Base-by-base conservation (phyloP, 176 grass and related monocot genomes). In the barley (Hordeum vulgare) region DNA sequence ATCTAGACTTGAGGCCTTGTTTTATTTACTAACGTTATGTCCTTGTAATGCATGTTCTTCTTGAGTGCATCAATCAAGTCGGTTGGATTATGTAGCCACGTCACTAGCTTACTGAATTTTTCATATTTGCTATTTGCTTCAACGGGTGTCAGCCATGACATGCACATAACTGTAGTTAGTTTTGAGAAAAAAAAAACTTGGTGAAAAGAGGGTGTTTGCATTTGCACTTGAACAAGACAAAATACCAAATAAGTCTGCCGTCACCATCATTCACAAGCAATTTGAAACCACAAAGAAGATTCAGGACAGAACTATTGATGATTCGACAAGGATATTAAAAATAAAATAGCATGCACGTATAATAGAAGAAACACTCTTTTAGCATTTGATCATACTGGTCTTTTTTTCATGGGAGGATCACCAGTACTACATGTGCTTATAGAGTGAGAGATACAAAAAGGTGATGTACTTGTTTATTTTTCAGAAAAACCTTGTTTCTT, bases 41-140 rank as follows among this genome's bases (percentile, higher is more conserved):
- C 21, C 21, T 58, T 58, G 56, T 24, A 24, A 20, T 58, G 8
- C 56, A 58, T 58, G 8, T 58, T 8, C 21, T 4, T 24, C 8
- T 24, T 23, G 8, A 58, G 21, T 58, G 56, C 56, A 61, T 61
- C 7, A n/a, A 68, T 37, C 1, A 10, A 69, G 36, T 40, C 18
- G n/a, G 34, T 11, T 23, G 66, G 66, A 20, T 40, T 12, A 69
- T 68, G 65, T 28, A 68, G 65, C 1, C 11, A 29, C 3, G 29
- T 21, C 63, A 33, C 29, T 66, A 66, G 18, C 29, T 36, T 12
- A 34, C 64, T 36, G 10, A 14, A 65, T 65, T 63, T 4, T 63
- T 15, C 17, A 65, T 67, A 15, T 36, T 21, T 33, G 89, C 80
- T 90, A 79, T 83, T 83, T 65, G 88, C 96, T 78, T 84, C 29